Evolutionary conservation across 1,284 basidiomycete species (phyloP).

Genomic region (Coriolopsis trogii): DNA sequence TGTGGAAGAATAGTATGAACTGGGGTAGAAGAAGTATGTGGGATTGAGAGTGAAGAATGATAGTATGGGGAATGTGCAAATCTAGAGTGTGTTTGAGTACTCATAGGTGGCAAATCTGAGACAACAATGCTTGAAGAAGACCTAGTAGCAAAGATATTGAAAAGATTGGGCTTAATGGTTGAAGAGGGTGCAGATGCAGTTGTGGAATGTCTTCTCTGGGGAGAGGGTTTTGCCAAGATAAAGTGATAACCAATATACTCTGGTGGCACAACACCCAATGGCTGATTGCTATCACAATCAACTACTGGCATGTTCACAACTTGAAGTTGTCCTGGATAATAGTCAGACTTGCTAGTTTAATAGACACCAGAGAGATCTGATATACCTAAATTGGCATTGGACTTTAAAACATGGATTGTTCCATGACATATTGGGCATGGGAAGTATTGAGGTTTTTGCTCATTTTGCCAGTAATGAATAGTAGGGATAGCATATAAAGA

Average conservation of each 20-base stretch:
- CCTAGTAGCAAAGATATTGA: no score
- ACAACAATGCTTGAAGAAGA: no score
- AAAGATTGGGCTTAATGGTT: no score
- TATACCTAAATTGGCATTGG: neutral
- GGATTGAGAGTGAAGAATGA: no score
- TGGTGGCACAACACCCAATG: neutral
- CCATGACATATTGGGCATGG: constrained; percentile 1
- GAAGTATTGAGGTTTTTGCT: neutral
- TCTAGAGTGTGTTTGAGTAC: neutral
- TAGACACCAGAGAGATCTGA: neutral
- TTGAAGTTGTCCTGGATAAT: neutral
- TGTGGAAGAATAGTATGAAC: no score
- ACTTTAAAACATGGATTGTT: neutral
- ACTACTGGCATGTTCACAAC: neutral
- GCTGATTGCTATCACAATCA: neutral
- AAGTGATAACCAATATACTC: neutral
- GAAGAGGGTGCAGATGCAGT: no score
- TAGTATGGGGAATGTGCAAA: neutral
- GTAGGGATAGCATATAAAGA: neutral
- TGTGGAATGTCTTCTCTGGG: no score
- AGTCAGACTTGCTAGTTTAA: neutral
- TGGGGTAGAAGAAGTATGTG: neutral
- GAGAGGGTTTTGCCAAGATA: neutral
- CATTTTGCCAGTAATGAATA: constrained; percentile 1
- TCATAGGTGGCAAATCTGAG: no score